These are phyloP conservation scores for Trypanosoma melophagium DNA, from an alignment of 208 protist species.

Conservation along the genomic window DNA sequence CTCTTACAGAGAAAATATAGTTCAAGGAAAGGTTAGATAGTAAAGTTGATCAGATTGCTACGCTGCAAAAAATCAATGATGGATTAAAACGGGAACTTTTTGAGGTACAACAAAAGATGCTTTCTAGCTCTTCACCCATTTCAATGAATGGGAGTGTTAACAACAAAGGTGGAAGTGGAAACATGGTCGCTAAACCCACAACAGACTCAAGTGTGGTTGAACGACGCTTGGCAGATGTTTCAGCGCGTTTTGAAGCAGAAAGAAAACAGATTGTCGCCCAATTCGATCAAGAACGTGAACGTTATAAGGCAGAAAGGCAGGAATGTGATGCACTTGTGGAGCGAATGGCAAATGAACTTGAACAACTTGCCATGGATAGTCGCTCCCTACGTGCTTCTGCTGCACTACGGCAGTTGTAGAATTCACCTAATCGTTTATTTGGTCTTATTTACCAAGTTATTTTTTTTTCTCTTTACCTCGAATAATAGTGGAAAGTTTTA, in stretches of 20 bases:
- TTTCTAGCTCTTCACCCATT: slow-evolving; percentile 12
- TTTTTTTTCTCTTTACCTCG: no score
- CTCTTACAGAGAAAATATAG: slow-evolving; percentile 13
- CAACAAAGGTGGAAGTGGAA: slow-evolving; percentile 27
- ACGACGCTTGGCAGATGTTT: slow-evolving; percentile 39
- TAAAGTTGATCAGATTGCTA: slow-evolving; percentile 20
- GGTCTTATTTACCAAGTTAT: no score
- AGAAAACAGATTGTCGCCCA: slow-evolving; percentile 43
- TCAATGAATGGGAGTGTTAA: slow-evolving; percentile 3
- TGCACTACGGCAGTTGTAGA: slow-evolving; percentile 17
- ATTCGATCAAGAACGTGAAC: slow-evolving; percentile 44
- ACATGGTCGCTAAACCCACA: slow-evolving; percentile 33
- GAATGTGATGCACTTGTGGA: slow-evolving; percentile 56
- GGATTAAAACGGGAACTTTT: slow-evolving; percentile 18
- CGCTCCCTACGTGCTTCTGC: slow-evolving; percentile 21
- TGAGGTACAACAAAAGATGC: slow-evolving; percentile 23
- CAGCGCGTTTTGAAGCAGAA: slow-evolving; percentile 47
- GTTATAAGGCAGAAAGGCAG: slow-evolving; percentile 44
- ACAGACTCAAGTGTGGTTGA: slow-evolving; percentile 52
- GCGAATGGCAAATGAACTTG: slow-evolving; percentile 52
- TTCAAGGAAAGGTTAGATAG: slow-evolving; percentile 3
- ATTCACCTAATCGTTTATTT: not conserved
- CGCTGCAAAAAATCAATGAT: slow-evolving; percentile 20
- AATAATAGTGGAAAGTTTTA: no score
- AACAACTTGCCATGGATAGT: slow-evolving; percentile 33